Evolutionary conservation across 148 eudicot species (phyloP), one percentile per base, ranked within the genome.

Genomic region (Rhododendron ferrugineum): DNA sequence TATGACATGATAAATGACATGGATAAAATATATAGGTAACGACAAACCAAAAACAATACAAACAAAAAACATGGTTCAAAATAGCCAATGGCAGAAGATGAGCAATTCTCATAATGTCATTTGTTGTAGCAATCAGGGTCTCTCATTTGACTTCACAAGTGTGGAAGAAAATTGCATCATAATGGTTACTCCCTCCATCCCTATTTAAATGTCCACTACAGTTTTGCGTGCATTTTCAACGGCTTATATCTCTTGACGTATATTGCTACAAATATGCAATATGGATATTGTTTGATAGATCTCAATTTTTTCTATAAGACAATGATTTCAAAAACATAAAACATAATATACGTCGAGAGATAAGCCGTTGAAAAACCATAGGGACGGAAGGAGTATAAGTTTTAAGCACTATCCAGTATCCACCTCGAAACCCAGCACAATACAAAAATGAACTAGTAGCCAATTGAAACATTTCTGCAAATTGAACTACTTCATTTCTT

Each of bases 1-100:
- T 78, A 90, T 89, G 89, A 79, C 88, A 70, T 78, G 66, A 91
- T 37, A 79, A 89, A 87, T 52, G 52, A 64, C 23, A 36, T n/a
- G 34, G 62, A 28, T 37, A n/a, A 81, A 40, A 77, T 49, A 22
- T 3, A 62, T 1, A 14, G 50, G 4, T 16, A 64, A 56, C 40
- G 66, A 46, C 6, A 49, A 11, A 28, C 22, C n/a, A 9, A 83
- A 66, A 66, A 44, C 9, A 18, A 46, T 28, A 44, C 37, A 44
- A 37, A 8, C 20, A 4, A 76, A 82, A 66, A 66, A 46, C 85
- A 83, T 70, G 15, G 23, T 44, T 28, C 49, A 20, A 68, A 30
- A 40, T 49, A 46, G 34, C 78, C 78, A 50, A 50, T 9, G 49
- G 16, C 75, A 0, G 20, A 66, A 44, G 36, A 66, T 44, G 16